Evolutionary conservation across 208 protist species (phyloP).

Genomic region (Leishmania braziliensis): DNA sequence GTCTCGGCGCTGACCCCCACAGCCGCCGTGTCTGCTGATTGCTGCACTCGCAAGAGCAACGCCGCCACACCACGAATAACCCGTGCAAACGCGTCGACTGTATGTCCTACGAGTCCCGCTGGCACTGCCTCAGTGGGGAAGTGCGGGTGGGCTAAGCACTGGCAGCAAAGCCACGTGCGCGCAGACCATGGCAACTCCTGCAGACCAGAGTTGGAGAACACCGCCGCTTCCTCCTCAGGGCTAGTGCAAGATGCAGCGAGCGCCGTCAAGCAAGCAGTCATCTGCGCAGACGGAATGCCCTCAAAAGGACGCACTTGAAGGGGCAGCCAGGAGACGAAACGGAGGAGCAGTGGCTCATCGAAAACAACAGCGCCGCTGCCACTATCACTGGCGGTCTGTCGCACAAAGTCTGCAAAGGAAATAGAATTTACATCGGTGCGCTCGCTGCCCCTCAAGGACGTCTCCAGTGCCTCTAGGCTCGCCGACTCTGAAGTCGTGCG

Average conservation of each 20-base stretch:
- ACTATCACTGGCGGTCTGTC: neutral
- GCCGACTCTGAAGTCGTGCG: slow-evolving; percentile 1
- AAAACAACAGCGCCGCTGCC: neutral
- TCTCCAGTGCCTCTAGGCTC: neutral
- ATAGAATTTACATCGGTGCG: neutral
- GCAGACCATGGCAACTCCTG: slow-evolving; percentile 10
- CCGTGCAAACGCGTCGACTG: slow-evolving; percentile 48
- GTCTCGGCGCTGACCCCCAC: neutral
- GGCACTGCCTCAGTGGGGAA: slow-evolving; percentile 47
- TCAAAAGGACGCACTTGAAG: slow-evolving; percentile 49
- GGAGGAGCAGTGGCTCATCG: slow-evolving; percentile 18
- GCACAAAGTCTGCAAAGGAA: slow-evolving; percentile 16
- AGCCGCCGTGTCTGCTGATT: slow-evolving; percentile 11
- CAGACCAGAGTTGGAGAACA: neutral
- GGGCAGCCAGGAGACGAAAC: slow-evolving; percentile 36
- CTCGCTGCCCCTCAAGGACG: slow-evolving; percentile 1
- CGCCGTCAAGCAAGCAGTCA: slow-evolving; percentile 35
- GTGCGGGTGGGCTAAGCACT: slow-evolving; percentile 53
- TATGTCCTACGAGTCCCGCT: slow-evolving; percentile 45
- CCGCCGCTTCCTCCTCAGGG: neutral
- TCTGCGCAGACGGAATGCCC: slow-evolving; percentile 14
- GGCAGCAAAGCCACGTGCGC: slow-evolving; percentile 51
- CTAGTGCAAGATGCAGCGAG: slow-evolving; percentile 14
- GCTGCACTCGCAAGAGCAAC: slow-evolving; percentile 11
- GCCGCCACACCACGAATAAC: slow-evolving; percentile 42